Evolutionary conservation across 1,284 basidiomycete genomes (phyloP).

Genomic region (Somion occarium): DNA sequence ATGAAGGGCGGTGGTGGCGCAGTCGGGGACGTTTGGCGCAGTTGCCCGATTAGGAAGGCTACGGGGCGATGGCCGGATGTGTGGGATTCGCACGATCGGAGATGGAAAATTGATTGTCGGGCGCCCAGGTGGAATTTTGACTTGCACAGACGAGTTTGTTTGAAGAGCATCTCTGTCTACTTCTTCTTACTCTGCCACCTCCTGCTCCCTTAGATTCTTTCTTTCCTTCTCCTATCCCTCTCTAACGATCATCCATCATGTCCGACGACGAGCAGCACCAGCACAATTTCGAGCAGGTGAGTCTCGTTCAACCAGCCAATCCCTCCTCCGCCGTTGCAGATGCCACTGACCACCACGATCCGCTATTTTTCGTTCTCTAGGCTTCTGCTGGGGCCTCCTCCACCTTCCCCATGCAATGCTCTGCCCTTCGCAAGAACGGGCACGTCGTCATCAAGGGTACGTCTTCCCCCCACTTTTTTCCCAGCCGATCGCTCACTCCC

Average conservation of each 20-base stretch:
- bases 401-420: slow-evolving; percentile 97
- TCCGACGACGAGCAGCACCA: slow-evolving; percentile 90
- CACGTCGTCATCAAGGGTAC: slow-evolving; percentile 96
- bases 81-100: slow-evolving; percentile 18
- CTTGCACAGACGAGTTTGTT: slow-evolving; percentile 7
- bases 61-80: slow-evolving; percentile 23
- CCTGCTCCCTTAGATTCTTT: slow-evolving; percentile 12
- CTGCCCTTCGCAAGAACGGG: slow-evolving; percentile 91
- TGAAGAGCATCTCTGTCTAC: slow-evolving; percentile 13
- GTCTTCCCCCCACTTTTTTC: slow-evolving; percentile 7
- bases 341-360: not conserved
- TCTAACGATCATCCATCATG: slow-evolving; percentile 46
- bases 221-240: slow-evolving; percentile 15
- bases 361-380: slow-evolving; percentile 27
- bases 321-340: not conserved
- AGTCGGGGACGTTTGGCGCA: slow-evolving; percentile 8
- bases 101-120: slow-evolving; percentile 23
- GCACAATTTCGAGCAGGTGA: slow-evolving; percentile 81
- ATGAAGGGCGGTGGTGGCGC: not conserved
- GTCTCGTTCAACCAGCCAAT: too few relatives aligned
- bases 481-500: not conserved
- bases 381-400: slow-evolving; percentile 78
- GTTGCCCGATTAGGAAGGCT: too few relatives aligned
- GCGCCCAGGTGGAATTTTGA: slow-evolving; percentile 1
- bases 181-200: slow-evolving; percentile 16